Evolutionary conservation across 176 grass and related monocot genomes (phyloP).

Genomic region (Secale cereale): DNA sequence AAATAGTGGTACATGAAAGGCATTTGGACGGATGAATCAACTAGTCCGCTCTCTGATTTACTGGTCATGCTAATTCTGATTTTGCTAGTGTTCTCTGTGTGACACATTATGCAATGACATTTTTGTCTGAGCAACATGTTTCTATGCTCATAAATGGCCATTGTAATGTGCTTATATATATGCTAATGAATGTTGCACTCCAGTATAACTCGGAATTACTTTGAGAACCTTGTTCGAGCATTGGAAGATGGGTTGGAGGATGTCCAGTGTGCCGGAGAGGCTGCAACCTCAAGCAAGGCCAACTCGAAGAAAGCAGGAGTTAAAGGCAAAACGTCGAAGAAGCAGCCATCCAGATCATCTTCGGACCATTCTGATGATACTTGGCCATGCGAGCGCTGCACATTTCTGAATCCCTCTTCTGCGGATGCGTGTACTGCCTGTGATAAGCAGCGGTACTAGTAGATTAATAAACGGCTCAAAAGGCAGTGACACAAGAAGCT

Average conservation of each 20-base stretch:
- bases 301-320: slow-evolving; percentile 39
- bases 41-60: not conserved
- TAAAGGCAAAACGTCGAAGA: slow-evolving; percentile 55
- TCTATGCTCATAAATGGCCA: not conserved
- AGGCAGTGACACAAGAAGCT: not conserved
- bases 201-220: slow-evolving; percentile 85
- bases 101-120: not conserved
- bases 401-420: slow-evolving; percentile 39
- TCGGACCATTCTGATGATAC: slow-evolving; percentile 31
- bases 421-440: slow-evolving; percentile 38
- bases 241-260: slow-evolving; percentile 81
- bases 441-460: slow-evolving; percentile 29
- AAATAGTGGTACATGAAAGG: not conserved
- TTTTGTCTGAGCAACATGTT: not conserved
- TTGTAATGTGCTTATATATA: not conserved
- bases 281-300: slow-evolving; percentile 31
- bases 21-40: not conserved
- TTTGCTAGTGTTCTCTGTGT: not conserved
- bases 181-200: slow-evolving; percentile 1
- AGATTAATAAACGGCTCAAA: not conserved
- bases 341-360: slow-evolving; percentile 28
- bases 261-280: slow-evolving; percentile 34
- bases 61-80: not conserved
- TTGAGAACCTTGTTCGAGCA: slow-evolving; percentile 92
- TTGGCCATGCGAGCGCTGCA: slow-evolving; percentile 71